phyloP scores from a whole-genome alignment of 2,329 filamentous ascomycete species.

The Aureobasidium zeae region DNA sequence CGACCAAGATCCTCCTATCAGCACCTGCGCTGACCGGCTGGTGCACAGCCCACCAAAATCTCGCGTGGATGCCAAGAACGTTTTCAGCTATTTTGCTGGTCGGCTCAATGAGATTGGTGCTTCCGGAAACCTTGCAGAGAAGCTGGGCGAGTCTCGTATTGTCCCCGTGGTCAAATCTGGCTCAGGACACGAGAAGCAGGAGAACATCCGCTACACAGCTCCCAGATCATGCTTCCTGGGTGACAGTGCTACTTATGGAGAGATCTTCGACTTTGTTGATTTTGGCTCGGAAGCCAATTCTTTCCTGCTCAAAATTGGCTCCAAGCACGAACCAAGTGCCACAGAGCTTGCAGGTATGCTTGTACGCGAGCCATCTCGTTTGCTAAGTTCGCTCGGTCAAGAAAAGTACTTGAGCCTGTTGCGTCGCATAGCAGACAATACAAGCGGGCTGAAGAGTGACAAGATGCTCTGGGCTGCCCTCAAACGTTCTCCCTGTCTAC shows the following conservation, averaged over 20 bases:
- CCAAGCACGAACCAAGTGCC: slow-evolving; percentile 83
- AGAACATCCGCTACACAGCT: slow-evolving; percentile 46
- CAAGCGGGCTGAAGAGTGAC: slow-evolving; percentile 62
- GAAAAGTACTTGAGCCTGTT: slow-evolving; percentile 84
- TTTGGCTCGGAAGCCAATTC: slow-evolving; percentile 81
- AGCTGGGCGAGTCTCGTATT: slow-evolving; percentile 56
- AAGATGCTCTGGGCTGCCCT: slow-evolving; percentile 69
- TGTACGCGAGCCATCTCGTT: slow-evolving; percentile 71
- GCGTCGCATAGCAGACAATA: slow-evolving; percentile 67
- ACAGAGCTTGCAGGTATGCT: slow-evolving; percentile 74
- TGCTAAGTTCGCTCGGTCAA: slow-evolving; percentile 70
- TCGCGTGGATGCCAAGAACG: slow-evolving; percentile 53
- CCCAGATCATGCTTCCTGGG: slow-evolving; percentile 77
- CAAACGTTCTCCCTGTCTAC: slow-evolving; percentile 64
- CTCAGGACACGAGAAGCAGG: slow-evolving; percentile 33
- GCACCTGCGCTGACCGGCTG: slow-evolving; percentile 64
- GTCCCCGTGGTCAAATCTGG: slow-evolving; percentile 51
- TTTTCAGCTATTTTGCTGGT: slow-evolving; percentile 78
- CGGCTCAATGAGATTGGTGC: slow-evolving; percentile 62
- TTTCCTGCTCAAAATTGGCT: slow-evolving; percentile 80
- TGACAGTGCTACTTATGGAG: slow-evolving; percentile 59
- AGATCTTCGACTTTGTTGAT: slow-evolving; percentile 95
- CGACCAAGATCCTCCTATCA: slow-evolving; percentile 67
- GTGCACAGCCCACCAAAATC: slow-evolving; percentile 62
- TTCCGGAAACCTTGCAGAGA: slow-evolving; percentile 46